Evolutionary conservation across 192 early-diverging fungal species (phyloP).

Genomic region (Gamsiella multidivaricata): DNA sequence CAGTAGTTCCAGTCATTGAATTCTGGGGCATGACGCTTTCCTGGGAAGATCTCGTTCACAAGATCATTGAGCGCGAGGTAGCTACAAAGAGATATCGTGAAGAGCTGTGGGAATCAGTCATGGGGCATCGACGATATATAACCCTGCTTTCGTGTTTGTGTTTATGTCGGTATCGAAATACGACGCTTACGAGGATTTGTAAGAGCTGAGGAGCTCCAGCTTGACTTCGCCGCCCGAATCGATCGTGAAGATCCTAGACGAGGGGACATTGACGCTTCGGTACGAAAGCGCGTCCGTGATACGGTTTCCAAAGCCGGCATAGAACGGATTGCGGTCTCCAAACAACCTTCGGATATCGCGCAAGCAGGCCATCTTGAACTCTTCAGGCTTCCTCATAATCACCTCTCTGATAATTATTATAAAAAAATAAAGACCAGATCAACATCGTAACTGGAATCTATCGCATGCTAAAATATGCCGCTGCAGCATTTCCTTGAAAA

Average conservation of each 20-base stretch:
- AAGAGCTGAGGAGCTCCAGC: slow-evolving; percentile 86
- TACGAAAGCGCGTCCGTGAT: slow-evolving; percentile 96
- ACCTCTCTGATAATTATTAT: slow-evolving; percentile 79
- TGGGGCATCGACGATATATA: too few species aligned
- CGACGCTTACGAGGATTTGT: slow-evolving; percentile 79
- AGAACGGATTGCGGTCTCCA: slow-evolving; percentile 85
- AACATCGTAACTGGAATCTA: too few species aligned
- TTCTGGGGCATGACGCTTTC: slow-evolving; percentile 67
- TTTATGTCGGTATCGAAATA: background rate
- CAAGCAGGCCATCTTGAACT: slow-evolving; percentile 96
- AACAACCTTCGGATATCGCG: slow-evolving; percentile 89
- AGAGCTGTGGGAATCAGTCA: too few species aligned
- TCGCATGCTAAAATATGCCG: too few species aligned
- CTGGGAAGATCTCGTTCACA: slow-evolving; percentile 95
- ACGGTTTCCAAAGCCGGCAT: slow-evolving; percentile 96
- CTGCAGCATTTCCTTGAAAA: too few species aligned
- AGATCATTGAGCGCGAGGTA: slow-evolving; percentile 89
- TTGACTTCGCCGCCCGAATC: slow-evolving; percentile 90
- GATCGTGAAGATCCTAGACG: slow-evolving; percentile 95
- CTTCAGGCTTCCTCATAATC: slow-evolving; percentile 93
- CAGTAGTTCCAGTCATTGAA: slow-evolving; percentile 90
- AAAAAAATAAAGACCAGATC: background rate
- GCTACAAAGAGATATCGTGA: too few species aligned
- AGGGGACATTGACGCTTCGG: slow-evolving; percentile 89
- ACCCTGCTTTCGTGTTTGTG: too few species aligned